Conservation (phyloP, 1,284 basidiomycete genomes). For the Irpex rosettiformis region DNA sequence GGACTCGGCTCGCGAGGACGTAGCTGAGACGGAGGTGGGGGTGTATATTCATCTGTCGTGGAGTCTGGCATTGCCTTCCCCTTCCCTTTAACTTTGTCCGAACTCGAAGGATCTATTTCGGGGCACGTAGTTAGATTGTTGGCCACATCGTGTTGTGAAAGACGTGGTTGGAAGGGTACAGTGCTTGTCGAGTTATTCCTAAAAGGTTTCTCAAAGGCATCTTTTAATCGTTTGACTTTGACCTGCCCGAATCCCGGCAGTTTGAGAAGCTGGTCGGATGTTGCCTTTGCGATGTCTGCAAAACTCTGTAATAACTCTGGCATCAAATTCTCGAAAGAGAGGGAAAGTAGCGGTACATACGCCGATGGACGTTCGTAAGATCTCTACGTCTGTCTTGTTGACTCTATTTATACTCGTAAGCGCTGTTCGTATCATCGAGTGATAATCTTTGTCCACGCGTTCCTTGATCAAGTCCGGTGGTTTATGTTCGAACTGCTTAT, state of each 20-base stretch:
- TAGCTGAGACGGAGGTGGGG: slow-evolving; percentile 12
- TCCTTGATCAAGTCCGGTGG: slow-evolving; percentile 94
- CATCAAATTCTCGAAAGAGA: neutral
- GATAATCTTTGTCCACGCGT: slow-evolving; percentile 85
- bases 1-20: slow-evolving; percentile 27
- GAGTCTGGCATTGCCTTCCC: slow-evolving; percentile 12
- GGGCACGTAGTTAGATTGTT: neutral
- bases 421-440: slow-evolving; percentile 77
- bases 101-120: neutral
- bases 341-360: slow-evolving; percentile 44
- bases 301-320: slow-evolving; percentile 61
- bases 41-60: slow-evolving; percentile 9
- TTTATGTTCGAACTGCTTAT: slow-evolving; percentile 93
- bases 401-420: slow-evolving; percentile 91
- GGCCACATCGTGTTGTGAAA: neutral
- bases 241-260: slow-evolving; percentile 94
- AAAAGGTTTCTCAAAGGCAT: slow-evolving; percentile 77
- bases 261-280: slow-evolving; percentile 71
- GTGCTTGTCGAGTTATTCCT: slow-evolving; percentile 58
- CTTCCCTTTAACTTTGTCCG: slow-evolving; percentile 9
- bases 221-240: slow-evolving; percentile 84
- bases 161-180: slow-evolving; percentile 29
- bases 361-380: slow-evolving; percentile 88
- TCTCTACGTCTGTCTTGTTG: slow-evolving; percentile 97
- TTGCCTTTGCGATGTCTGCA: slow-evolving; percentile 71